These are phyloP conservation scores for Alternaria arborescens DNA, from an alignment of 2,329 filamentous ascomycete species.

Conservation along the genomic window DNA sequence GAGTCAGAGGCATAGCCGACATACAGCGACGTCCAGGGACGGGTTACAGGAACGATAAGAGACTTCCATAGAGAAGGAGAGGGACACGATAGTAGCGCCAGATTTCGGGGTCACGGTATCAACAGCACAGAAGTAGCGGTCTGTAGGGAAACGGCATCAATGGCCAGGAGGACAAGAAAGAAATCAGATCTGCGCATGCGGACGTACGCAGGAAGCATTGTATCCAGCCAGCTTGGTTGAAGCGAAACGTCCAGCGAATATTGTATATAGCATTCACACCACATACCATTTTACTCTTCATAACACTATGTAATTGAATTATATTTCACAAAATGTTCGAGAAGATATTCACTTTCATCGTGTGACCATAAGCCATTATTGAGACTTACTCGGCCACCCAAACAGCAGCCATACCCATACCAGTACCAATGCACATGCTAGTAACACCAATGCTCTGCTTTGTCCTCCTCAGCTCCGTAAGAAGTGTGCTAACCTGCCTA, in stretches of 20 bases:
- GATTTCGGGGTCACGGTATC: background rate
- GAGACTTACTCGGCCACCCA: conserved; percentile 87
- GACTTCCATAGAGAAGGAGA: background rate
- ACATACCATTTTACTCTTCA: background rate
- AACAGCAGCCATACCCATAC: conserved; percentile 95
- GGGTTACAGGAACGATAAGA: background rate
- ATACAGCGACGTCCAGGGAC: too few relatives aligned
- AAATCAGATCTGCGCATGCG: background rate
- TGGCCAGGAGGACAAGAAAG: background rate
- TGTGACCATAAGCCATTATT: background rate
- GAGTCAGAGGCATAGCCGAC: background rate
- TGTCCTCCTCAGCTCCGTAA: conserved; percentile 88
- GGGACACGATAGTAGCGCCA: background rate
- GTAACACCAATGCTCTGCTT: conserved; percentile 88
- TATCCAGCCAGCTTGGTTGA: background rate
- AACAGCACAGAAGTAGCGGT: background rate
- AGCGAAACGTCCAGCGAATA: background rate
- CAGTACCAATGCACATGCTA: conserved; percentile 95
- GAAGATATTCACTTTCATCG: background rate
- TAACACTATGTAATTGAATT: background rate
- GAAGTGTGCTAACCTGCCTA: conserved; percentile 87
- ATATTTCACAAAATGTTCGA: background rate
- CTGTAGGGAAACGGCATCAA: background rate
- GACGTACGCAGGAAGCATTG: background rate
- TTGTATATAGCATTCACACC: background rate